Conservation (phyloP, 805 yeast species). For the Saturnispora besseyi region DNA sequence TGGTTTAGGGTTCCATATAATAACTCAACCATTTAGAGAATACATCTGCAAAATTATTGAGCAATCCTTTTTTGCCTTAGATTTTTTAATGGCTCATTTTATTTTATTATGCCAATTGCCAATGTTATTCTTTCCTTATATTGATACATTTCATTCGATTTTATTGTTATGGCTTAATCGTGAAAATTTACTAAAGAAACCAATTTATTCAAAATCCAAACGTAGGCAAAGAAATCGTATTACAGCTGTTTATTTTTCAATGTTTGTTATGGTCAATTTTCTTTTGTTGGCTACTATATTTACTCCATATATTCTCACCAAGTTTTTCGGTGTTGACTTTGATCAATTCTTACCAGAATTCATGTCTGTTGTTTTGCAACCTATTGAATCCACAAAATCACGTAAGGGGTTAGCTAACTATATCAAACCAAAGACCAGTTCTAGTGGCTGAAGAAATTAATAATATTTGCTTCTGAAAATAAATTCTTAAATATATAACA, state of each 20-base stretch:
- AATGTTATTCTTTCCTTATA: no score
- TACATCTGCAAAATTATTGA: constrained; percentile 89
- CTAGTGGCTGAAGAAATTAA: no score
- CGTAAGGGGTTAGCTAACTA: constrained; percentile 32
- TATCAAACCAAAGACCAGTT: constrained; percentile 14
- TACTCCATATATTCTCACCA: constrained; percentile 32
- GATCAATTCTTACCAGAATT: constrained; percentile 33
- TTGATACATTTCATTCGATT: no score
- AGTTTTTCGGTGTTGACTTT: constrained; percentile 32
- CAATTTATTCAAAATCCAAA: constrained; percentile 55
- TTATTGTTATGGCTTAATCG: constrained; percentile 98
- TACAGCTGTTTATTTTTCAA: constrained; percentile 25
- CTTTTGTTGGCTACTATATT: constrained; percentile 29
- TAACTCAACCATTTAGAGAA: constrained; percentile 95
- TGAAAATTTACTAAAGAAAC: constrained; percentile 91
- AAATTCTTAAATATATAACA: no score
- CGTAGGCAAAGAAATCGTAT: constrained; percentile 33
- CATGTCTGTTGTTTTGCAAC: constrained; percentile 34
- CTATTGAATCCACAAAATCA: constrained; percentile 25
- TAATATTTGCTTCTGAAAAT: no score
- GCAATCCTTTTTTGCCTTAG: constrained; percentile 88
- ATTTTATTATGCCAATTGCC: no score
- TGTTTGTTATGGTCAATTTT: constrained; percentile 28
- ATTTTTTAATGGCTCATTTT: constrained; percentile 30
- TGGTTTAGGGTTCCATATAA: constrained; percentile 86